A percentile compares a stretch with the other conserved stretches of the same genome.
Conservation (phyloP, 257 asterid genomes). For the Gentiana macrophylla region DNA sequence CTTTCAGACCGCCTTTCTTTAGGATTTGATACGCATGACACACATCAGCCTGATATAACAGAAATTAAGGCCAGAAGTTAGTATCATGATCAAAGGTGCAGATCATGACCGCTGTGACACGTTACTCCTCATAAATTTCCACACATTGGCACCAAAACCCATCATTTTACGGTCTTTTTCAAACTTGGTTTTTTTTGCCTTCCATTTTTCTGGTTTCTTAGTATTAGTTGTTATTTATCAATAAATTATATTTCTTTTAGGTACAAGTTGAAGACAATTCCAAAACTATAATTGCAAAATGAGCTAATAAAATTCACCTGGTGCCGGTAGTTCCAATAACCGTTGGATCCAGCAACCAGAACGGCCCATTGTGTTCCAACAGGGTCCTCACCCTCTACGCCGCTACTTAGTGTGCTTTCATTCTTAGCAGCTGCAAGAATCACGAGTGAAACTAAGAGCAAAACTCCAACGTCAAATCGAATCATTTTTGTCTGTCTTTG, state of each 20-base stretch:
- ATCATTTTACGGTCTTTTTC: no score
- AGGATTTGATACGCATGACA: constrained; percentile 89
- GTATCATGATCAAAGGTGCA: not conserved
- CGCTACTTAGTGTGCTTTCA: constrained; percentile 35
- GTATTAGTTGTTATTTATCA: no score
- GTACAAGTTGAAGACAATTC: no score
- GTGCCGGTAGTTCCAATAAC: constrained; percentile 90
- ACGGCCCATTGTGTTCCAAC: constrained; percentile 91
- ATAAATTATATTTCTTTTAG: no score
- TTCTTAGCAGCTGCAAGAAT: constrained; percentile 33
- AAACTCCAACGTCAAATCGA: constrained; percentile 24
- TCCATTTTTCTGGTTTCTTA: no score
- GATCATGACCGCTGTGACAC: not conserved
- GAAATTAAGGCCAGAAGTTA: constrained; percentile 3
- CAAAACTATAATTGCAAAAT: no score
- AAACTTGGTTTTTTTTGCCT: no score
- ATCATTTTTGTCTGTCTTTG: constrained; percentile 20
- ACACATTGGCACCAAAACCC: no score
- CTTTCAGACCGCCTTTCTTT: constrained; percentile 76
- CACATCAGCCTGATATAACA: constrained; percentile 56
- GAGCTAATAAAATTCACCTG: constrained; percentile 40
- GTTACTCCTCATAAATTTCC: not conserved
- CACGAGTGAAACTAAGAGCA: constrained; percentile 32
- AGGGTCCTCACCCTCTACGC: constrained; percentile 35
- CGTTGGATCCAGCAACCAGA: constrained; percentile 74